Conservation (phyloP, 805 yeast species). For the Metschnikowia baotianmanensis region DNA sequence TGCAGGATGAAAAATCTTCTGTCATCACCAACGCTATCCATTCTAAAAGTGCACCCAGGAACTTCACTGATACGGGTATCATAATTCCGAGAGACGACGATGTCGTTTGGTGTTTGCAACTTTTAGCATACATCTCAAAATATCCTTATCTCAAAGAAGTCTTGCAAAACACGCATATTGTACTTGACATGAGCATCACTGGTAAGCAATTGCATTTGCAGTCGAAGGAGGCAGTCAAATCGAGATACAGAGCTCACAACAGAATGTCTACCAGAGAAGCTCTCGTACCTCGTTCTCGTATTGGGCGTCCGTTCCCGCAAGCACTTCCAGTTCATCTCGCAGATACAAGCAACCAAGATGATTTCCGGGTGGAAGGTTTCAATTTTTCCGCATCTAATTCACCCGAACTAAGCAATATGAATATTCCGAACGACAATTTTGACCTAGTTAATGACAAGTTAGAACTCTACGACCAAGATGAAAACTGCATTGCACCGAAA, state of each 20-base stretch:
- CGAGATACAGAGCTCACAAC: conserved; percentile 30
- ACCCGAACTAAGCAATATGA: conserved; percentile 36
- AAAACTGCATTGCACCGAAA: conserved; percentile 23
- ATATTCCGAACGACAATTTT: conserved; percentile 31
- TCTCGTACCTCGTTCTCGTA: conserved; percentile 34
- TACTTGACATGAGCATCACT: conserved; percentile 57
- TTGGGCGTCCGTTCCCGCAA: conserved; percentile 17
- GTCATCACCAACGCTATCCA: conserved; percentile 26
- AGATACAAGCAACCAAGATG: conserved; percentile 3
- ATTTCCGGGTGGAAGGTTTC: conserved; percentile 24
- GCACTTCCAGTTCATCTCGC: conserved; percentile 11
- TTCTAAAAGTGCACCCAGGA: conserved; percentile 34
- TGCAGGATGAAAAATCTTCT: conserved; percentile 32
- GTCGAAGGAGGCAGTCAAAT: conserved; percentile 35
- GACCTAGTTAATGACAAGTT: conserved; percentile 35
- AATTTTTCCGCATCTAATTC: conserved; percentile 38
- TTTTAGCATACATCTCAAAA: conserved; percentile 89
- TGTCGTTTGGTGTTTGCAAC: conserved; percentile 90
- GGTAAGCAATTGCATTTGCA: conserved; percentile 39
- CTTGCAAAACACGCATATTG: conserved; percentile 72
- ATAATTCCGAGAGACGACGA: conserved; percentile 92
- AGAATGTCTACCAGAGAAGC: conserved; percentile 32
- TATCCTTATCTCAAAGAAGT: conserved; percentile 75
- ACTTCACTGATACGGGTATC: conserved; percentile 56
- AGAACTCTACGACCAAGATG: conserved; percentile 27